Base-by-base conservation (phyloP, 2,329 filamentous ascomycete genomes). In the Domatiomyces catenatus region DNA sequence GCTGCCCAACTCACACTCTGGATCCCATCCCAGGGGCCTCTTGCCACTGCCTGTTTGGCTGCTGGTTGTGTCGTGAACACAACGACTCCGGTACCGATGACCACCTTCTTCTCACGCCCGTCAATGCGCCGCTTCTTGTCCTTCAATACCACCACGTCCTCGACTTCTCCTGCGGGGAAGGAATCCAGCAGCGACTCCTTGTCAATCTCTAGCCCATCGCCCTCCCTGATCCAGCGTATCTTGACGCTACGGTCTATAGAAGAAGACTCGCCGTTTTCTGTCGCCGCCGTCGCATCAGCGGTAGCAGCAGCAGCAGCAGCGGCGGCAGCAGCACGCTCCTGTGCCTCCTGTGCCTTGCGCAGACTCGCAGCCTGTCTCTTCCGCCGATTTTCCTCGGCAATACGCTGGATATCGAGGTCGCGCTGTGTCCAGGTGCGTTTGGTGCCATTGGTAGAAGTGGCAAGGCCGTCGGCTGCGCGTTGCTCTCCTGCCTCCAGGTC, bases 401-500 rank as follows among this genome's bases (percentile, higher is more conserved):
- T 68, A 45, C 70, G 67, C 50, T 67, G 68, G 52, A 76, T 71
- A 63, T 79, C 74, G 55, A 70, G 68, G 54, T 75, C 71, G 51
- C 79, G 61, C 51, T 67, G 63, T 65, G 67, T 65, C 67, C 75
- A 75, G 54, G 78, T 70, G 44, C 77, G 69, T 62, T 79, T 81
- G 48, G 80, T 71, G 2, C 81, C 80, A 26, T 71, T 71, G 32
- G 63, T 66, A 48, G 61, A 60, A 42, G 69, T 70, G 32, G 67
- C 68, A 18, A 10, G 8, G 1, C 42, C 64, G n/a, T 69, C 59
- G 26, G 60, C 62, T 0, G 68, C 71, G 15, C 70, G 71, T 18
- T 76, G 71, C 66, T 94, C 90, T 18, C 84, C 73, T 22, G 79
- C 76, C 68, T 94, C 88, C 48, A 96, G 70, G 62, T 95, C 88